Evolutionary conservation across 805 yeast genomes (phyloP).

Genomic region (Kuraishia hungarica): DNA sequence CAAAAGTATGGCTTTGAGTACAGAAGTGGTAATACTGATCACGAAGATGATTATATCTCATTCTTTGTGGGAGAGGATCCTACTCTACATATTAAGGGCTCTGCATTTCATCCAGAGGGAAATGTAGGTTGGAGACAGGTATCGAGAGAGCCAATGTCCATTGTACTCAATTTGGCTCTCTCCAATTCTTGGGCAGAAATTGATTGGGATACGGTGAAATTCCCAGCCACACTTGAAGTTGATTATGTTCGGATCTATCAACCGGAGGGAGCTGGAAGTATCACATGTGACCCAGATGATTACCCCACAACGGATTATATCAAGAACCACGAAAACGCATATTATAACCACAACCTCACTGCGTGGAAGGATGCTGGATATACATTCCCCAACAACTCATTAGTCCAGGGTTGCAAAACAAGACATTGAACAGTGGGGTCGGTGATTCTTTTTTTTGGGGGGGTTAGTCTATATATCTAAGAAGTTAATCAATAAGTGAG

Average conservation of each 20-base stretch:
- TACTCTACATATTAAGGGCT: constrained; percentile 63
- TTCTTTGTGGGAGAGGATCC: constrained; percentile 85
- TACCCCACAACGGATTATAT: constrained; percentile 86
- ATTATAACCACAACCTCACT: constrained; percentile 61
- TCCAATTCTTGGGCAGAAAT: constrained; percentile 82
- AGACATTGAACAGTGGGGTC: not conserved
- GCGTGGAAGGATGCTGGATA: constrained; percentile 74
- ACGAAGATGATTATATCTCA: constrained; percentile 23
- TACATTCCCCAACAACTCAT: constrained; percentile 35
- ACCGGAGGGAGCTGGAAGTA: constrained; percentile 48
- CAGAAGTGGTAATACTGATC: constrained; percentile 14
- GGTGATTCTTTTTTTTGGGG: too few relatives aligned
- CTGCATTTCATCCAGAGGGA: constrained; percentile 83
- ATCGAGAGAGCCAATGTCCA: constrained; percentile 88
- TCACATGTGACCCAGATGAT: constrained; percentile 82
- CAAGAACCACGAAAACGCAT: constrained; percentile 57
- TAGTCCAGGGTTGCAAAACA: not conserved
- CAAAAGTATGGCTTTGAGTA: constrained; percentile 29
- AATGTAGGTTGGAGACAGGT: constrained; percentile 78
- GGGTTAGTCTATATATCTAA: not conserved
- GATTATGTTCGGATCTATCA: constrained; percentile 93
- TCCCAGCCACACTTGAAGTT: constrained; percentile 70
- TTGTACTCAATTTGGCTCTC: constrained; percentile 80
- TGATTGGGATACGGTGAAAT: constrained; percentile 72
- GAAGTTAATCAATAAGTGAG: not conserved